phyloP scores from a whole-genome alignment of 306 rosid genomes.

The Urtica urens region DNA sequence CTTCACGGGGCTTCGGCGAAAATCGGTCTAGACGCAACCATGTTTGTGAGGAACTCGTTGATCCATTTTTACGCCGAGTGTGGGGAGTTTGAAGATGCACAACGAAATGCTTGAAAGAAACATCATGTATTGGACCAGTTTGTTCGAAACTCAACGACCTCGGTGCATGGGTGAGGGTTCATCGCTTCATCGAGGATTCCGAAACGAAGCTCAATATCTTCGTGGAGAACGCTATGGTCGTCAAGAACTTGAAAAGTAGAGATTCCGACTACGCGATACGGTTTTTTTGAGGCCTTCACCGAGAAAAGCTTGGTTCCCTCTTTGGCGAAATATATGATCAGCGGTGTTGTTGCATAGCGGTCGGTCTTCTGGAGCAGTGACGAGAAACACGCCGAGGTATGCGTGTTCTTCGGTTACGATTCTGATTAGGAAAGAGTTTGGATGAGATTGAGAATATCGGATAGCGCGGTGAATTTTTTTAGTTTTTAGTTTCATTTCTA shows the following conservation, averaged over 20 bases:
- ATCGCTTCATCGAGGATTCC: slow-evolving; percentile 30
- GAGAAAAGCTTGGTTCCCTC: slow-evolving; percentile 62
- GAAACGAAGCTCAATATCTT: slow-evolving; percentile 38
- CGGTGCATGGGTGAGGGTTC: slow-evolving; percentile 40
- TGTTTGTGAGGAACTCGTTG: slow-evolving; percentile 51
- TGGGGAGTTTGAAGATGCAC: slow-evolving; percentile 54
- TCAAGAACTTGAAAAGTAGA: slow-evolving; percentile 74
- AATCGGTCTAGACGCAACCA: slow-evolving; percentile 50
- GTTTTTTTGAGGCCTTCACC: slow-evolving; percentile 34
- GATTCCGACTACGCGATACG: slow-evolving; percentile 31
- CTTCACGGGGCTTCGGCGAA: slow-evolving; percentile 46
- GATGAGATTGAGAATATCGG: too few relatives aligned
- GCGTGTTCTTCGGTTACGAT: too few relatives aligned
- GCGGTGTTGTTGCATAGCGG: too few relatives aligned
- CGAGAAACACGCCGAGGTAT: too few relatives aligned
- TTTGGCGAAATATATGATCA: too few relatives aligned
- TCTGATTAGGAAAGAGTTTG: too few relatives aligned
- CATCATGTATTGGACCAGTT: slow-evolving; percentile 76
- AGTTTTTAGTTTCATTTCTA: too few relatives aligned
- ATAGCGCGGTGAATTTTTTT: too few relatives aligned
- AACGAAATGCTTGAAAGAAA: slow-evolving; percentile 61
- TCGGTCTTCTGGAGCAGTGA: too few relatives aligned
- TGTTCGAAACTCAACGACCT: slow-evolving; percentile 68
- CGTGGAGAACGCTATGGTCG: slow-evolving; percentile 59
- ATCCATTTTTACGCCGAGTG: slow-evolving; percentile 51